A percentile compares a stretch with the other conserved stretches of the same genome.
Conservation (phyloP, 2,329 filamentous ascomycete species). For the Colletotrichum sp. region DNA sequence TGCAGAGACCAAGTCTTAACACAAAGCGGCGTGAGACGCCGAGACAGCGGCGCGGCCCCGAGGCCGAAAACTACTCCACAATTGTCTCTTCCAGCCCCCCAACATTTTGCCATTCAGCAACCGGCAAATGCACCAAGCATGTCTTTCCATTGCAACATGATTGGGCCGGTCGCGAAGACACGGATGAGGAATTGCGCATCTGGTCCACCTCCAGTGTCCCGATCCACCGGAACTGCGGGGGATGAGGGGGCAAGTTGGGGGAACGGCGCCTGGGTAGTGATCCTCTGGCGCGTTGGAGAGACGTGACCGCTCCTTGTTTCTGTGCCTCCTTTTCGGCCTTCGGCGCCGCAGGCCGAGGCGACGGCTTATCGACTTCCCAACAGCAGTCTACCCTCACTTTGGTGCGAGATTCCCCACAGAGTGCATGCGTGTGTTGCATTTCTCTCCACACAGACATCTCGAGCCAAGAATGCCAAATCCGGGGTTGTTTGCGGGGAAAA, state of each 20-base stretch:
- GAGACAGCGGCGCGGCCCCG: background rate
- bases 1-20: background rate
- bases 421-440: background rate
- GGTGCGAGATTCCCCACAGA: background rate
- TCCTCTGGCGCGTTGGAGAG: background rate
- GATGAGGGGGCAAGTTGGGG: background rate
- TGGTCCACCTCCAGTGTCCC: background rate
- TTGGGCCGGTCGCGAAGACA: background rate
- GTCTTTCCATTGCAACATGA: background rate
- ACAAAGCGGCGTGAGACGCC: background rate
- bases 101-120: background rate
- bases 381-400: background rate
- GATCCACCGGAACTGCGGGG: background rate
- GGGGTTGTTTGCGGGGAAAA: constrained; percentile 14
- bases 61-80: background rate
- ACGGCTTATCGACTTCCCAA: background rate
- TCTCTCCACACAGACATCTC: background rate
- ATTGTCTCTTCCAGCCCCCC: background rate
- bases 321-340: background rate
- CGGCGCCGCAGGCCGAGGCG: background rate
- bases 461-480: constrained; percentile 11
- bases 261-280: background rate
- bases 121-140: background rate
- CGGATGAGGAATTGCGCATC: background rate
- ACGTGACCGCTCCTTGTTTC: background rate